Conservation (phyloP, 768 basidiomycete genomes). For the Strobilomyces confusus region DNA sequence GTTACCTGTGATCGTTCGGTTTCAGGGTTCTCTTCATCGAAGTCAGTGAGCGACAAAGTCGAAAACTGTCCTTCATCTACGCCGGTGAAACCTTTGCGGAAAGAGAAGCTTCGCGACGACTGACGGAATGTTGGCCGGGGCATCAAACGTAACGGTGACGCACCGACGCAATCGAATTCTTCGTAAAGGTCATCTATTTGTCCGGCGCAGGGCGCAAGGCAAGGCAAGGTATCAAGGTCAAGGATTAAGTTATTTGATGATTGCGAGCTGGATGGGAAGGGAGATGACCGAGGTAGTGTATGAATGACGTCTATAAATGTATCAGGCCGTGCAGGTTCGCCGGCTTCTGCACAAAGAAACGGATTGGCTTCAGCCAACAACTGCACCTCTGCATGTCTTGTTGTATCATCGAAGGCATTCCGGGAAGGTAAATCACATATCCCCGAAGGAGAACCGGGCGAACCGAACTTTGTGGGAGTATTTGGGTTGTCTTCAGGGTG, state of each 20-base stretch:
- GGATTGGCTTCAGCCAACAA: not conserved
- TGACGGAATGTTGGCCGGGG: not conserved
- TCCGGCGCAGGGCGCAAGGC: not conserved
- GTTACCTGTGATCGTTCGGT: not conserved
- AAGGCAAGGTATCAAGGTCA: slow-evolving; percentile 23
- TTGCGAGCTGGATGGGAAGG: slow-evolving; percentile 14
- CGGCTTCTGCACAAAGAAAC: not conserved
- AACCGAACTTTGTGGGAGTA: not conserved
- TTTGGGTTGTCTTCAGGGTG: not conserved
- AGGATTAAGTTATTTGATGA: slow-evolving; percentile 16
- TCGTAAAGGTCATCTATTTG: not conserved
- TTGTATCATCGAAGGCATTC: slow-evolving; percentile 3
- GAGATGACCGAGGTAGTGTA: slow-evolving; percentile 23
- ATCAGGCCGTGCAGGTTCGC: not conserved
- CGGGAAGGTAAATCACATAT: not conserved
- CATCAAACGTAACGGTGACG: not conserved
- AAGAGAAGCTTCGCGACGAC: not conserved
- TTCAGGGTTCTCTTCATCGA: not conserved
- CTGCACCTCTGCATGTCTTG: slow-evolving; percentile 2
- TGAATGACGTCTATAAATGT: not conserved
- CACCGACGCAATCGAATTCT: not conserved
- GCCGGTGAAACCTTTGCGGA: not conserved
- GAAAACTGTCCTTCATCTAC: not conserved
- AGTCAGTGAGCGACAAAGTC: not conserved
- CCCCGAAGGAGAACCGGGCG: not conserved